These are phyloP conservation scores for Eremothecium sinecaudum DNA, from an alignment of 1,139 yeast genomes.

Conservation along the genomic window DNA sequence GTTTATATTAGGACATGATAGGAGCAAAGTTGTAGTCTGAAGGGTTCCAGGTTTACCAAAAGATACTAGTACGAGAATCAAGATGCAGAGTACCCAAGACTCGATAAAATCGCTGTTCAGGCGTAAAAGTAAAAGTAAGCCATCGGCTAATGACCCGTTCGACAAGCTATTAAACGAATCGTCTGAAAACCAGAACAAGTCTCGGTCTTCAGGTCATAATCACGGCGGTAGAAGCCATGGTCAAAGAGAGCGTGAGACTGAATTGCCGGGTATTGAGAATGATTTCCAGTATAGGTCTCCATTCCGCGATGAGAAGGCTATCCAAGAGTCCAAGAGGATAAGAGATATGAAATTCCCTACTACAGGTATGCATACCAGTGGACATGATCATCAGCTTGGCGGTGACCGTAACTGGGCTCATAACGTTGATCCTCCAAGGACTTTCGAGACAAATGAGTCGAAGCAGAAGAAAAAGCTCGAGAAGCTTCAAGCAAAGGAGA, in stretches of 20 bases:
- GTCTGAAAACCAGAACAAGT: too few species aligned
- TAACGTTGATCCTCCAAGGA: conserved; percentile 24
- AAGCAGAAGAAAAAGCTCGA: conserved; percentile 18
- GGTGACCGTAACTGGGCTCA: conserved; percentile 15
- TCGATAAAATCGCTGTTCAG: too few species aligned
- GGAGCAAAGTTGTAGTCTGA: too few species aligned
- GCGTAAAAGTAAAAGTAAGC: conserved; percentile 5
- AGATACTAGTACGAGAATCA: too few species aligned
- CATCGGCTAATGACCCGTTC: conserved; percentile 4
- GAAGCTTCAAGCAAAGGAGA: conserved; percentile 21
- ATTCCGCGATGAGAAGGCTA: conserved; percentile 15
- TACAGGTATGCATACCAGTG: conserved; percentile 16
- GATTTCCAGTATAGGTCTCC: conserved; percentile 16
- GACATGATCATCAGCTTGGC: too few species aligned
- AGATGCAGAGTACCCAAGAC: too few species aligned
- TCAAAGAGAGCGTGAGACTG: background rate
- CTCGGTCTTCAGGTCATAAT: too few species aligned
- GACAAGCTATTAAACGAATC: conserved; percentile 1
- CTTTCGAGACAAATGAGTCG: conserved; percentile 21
- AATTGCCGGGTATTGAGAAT: background rate
- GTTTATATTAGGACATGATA: too few species aligned
- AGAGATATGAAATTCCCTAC: conserved; percentile 21
- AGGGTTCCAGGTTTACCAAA: too few species aligned
- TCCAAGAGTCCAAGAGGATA: conserved; percentile 17
- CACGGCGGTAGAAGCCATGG: too few species aligned